These are phyloP conservation scores for Coriolopsis trogii DNA, from an alignment of 1,284 basidiomycete genomes.

Conservation along the genomic window DNA sequence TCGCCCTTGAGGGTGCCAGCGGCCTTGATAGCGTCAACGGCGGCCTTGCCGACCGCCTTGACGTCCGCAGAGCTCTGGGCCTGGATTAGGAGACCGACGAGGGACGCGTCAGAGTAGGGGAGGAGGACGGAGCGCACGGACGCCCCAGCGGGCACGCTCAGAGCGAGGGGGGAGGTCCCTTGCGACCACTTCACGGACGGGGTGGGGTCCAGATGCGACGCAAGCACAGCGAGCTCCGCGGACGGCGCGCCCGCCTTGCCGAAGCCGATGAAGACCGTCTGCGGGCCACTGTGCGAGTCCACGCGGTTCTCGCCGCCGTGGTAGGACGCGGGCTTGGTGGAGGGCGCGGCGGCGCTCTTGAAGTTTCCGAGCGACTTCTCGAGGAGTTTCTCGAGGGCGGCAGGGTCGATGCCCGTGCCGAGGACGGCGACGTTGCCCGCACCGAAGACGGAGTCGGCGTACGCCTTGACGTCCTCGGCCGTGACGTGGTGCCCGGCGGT, in stretches of 20 bases:
- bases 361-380: conserved; percentile 65
- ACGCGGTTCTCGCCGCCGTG: conserved; percentile 87
- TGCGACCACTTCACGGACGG: conserved; percentile 86
- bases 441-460: conserved; percentile 72
- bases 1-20: conserved; percentile 63
- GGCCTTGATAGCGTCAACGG: conserved; percentile 70
- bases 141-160: conserved; percentile 52
- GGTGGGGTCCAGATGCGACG: conserved; percentile 73
- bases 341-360: conserved; percentile 42
- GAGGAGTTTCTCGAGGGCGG: conserved; percentile 72
- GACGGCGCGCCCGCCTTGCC: conserved; percentile 66
- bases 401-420: conserved; percentile 82
- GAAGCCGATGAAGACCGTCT: conserved; percentile 85
- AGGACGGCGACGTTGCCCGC: conserved; percentile 83
- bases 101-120: conserved; percentile 87
- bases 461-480: conserved; percentile 71
- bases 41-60: conserved; percentile 65
- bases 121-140: conserved; percentile 76
- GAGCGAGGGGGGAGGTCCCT: conserved; percentile 70
- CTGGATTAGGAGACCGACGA: conserved; percentile 82
- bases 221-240: conserved; percentile 76
- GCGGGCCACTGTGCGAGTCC: conserved; percentile 57
- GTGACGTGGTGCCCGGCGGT: conserved; percentile 68
- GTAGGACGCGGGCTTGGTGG: conserved; percentile 57
- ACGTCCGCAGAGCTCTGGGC: conserved; percentile 61